These are phyloP conservation scores for Erodium maritimum DNA, from an alignment of 345 rosid species.

Conservation along the genomic window DNA sequence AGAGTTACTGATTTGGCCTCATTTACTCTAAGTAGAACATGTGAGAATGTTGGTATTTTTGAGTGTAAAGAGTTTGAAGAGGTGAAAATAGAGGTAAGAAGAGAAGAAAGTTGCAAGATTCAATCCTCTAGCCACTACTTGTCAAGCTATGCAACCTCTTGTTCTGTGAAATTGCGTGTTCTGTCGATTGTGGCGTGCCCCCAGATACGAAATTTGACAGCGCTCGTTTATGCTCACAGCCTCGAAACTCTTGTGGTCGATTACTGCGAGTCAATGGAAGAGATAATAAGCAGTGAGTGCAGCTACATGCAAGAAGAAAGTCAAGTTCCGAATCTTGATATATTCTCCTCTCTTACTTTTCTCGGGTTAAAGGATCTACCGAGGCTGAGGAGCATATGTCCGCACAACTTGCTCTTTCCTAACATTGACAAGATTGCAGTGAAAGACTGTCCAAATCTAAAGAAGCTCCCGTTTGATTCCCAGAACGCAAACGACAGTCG, in stretches of 20 bases:
- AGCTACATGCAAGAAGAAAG: too few relatives aligned
- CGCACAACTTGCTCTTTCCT: slow-evolving; percentile 2
- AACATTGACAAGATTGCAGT: slow-evolving; percentile 2
- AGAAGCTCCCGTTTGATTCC: slow-evolving; percentile 7
- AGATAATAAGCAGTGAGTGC: slow-evolving; percentile 5
- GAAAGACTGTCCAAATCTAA: background rate
- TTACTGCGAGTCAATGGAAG: background rate
- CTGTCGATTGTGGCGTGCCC: too few relatives aligned
- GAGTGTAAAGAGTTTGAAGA: too few relatives aligned
- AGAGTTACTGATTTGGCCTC: too few relatives aligned
- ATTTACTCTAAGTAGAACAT: too few relatives aligned
- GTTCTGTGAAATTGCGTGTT: too few relatives aligned
- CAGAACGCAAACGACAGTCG: too few relatives aligned
- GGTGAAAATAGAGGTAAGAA: too few relatives aligned
- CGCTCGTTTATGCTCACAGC: background rate
- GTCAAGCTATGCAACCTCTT: background rate
- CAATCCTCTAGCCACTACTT: background rate
- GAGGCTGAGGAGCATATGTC: slow-evolving; percentile 1
- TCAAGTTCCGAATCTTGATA: too few relatives aligned
- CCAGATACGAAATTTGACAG: background rate
- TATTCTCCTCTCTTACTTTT: background rate
- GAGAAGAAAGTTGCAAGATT: too few relatives aligned
- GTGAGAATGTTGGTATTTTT: too few relatives aligned
- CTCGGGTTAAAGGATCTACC: background rate
- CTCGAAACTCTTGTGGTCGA: background rate